Evolutionary conservation across 306 rosid genomes (phyloP).

Genomic region (Oxytropis ochrocephala): DNA sequence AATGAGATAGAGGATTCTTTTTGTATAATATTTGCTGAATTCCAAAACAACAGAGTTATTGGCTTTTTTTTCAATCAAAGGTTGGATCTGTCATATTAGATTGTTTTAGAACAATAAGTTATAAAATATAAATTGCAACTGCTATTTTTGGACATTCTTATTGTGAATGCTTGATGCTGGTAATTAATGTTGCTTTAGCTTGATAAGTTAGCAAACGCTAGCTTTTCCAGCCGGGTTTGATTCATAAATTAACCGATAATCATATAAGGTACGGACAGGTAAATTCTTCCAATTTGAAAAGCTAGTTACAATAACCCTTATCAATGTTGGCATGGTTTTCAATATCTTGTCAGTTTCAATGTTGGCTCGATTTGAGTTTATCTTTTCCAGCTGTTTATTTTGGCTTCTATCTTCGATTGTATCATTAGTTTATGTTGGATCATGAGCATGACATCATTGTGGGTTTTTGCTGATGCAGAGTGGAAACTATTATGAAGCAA

Average conservation of each 20-base stretch:
- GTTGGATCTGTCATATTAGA: neutral
- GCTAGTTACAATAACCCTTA: neutral
- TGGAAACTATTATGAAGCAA: conserved; percentile 64
- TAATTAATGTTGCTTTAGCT: neutral
- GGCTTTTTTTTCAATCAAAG: neutral
- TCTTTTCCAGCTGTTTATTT: neutral
- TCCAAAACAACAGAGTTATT: neutral
- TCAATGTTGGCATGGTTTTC: neutral
- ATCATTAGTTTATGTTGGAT: neutral
- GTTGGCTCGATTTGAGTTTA: neutral
- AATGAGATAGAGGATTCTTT: neutral
- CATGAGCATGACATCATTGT: neutral
- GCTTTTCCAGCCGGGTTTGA: neutral
- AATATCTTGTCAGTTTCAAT: neutral
- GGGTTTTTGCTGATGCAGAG: conserved; percentile 42
- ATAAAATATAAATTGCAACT: neutral
- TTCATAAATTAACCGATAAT: conserved; percentile 9
- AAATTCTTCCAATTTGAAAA: neutral
- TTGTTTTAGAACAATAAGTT: neutral
- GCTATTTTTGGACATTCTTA: neutral
- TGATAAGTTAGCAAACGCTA: neutral
- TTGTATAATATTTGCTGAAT: neutral
- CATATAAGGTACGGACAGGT: no score
- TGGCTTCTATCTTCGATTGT: neutral
- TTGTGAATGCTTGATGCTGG: neutral